phyloP scores from a whole-genome alignment of 306 rosid genomes.

The Castanopsis chinensis region DNA sequence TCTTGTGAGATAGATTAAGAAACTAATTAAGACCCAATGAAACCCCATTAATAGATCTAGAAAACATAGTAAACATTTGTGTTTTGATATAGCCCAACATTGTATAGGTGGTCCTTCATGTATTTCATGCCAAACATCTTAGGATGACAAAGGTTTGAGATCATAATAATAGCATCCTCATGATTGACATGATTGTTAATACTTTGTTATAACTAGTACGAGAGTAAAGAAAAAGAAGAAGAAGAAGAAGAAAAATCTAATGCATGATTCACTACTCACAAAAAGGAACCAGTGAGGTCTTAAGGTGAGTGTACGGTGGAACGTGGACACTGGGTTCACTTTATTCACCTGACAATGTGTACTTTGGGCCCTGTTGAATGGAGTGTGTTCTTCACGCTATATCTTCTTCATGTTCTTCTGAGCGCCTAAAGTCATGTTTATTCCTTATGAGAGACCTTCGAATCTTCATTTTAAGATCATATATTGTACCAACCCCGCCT shows the following conservation, averaged over 20 bases:
- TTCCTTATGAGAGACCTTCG: slow-evolving; percentile 39
- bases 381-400: slow-evolving; percentile 59
- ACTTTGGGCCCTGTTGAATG: slow-evolving; percentile 28
- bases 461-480: slow-evolving; percentile 16
- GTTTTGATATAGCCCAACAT: background rate
- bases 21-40: background rate
- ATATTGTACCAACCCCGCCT: slow-evolving; percentile 22
- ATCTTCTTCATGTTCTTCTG: slow-evolving; percentile 7
- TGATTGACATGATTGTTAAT: slow-evolving; percentile 27
- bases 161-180: slow-evolving; percentile 6
- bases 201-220: background rate
- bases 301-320: slow-evolving; percentile 9
- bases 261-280: slow-evolving; percentile 2
- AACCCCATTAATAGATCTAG: background rate
- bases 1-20: background rate
- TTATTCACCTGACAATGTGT: slow-evolving; percentile 47
- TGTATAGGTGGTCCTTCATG: too few species aligned
- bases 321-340: slow-evolving; percentile 43
- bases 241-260: background rate
- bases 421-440: slow-evolving; percentile 33
- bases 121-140: background rate
- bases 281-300: slow-evolving; percentile 4
- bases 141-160: slow-evolving; percentile 1
- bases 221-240: background rate
- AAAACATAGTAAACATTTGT: background rate